Evolutionary conservation across 805 yeast genomes (phyloP), one percentile per base, ranked within the genome.

Genomic region (Debaryomyces maramus): DNA sequence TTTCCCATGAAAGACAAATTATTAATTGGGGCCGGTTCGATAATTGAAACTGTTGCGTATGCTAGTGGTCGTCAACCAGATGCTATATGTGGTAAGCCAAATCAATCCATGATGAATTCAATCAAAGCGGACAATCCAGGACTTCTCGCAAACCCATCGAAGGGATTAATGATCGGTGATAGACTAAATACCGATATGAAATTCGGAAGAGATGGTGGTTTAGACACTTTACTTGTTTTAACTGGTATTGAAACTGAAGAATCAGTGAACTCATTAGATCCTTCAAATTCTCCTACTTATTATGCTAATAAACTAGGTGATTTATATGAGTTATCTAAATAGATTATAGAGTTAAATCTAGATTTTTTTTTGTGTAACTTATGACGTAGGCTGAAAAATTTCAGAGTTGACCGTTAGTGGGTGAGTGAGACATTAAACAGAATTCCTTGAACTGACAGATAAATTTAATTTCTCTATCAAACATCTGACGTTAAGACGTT

Each of bases 11-110:
- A 86, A 61, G 97, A 96, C 1, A 72, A 78, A 51, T 76, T 87
- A 35, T 74, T 93, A 36, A 95, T 97, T 14, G 99, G 99, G 21
- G 98, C 99, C 1, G 99, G 99, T 1, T 83, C 97, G 1, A 78
- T 88, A 48, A 82, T 91, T 32, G 86, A 88, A 50, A 75, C 89
- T 0, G 81, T 88, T 13, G 78, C 87, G 2, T 80, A 66, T 49
- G 83, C 91, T 9, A 66, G 87, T 16, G 90, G 88, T n/a, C 77
- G 97, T 49, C 67, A 77, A 46, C 98, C 99, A 1, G 81, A 82
- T 39, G 85, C 91, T 2, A 53, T 68, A 21, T 85, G 97, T 53
- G 99, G 99, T 39, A 93, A 93, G 59, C 99, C 99, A 16, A 81
- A 83, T 41, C 80, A 77, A 48, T 82, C 83, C 40, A 90, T 93